phyloP scores from a whole-genome alignment of 495 filamentous ascomycete genomes.

The Penicillium bialowiezense region DNA sequence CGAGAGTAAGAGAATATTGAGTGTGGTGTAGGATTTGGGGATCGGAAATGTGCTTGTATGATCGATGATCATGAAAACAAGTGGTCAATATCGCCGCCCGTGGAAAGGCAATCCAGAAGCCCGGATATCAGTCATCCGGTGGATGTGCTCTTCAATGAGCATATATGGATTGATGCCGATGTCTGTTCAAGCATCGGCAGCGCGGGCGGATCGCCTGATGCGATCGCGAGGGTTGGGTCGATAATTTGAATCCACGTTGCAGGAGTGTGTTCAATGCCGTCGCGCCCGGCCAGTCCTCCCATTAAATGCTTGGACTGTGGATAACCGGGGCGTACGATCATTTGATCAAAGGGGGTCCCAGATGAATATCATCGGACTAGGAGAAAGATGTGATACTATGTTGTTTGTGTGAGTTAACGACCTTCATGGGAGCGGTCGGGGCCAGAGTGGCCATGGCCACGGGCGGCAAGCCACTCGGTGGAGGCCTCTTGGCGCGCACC shows the following conservation, averaged over 20 bases:
- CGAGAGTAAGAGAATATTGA: constrained; percentile 2
- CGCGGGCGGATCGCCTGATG: constrained; percentile 4
- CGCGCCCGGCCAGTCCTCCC: constrained; percentile 10
- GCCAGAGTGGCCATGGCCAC: constrained; percentile 45
- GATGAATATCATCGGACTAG: constrained; percentile 6
- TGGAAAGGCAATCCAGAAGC: background rate
- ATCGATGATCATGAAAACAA: constrained; percentile 1
- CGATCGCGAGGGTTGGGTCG: constrained; percentile 16
- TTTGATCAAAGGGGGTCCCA: constrained; percentile 8
- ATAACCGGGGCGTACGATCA: constrained; percentile 9
- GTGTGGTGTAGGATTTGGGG: constrained; percentile 1
- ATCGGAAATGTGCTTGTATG: constrained; percentile 1
- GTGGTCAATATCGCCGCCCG: constrained; percentile 8
- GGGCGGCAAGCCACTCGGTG: constrained; percentile 60
- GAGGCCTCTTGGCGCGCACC: constrained; percentile 58
- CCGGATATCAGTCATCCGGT: background rate
- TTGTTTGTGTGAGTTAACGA: constrained; percentile 24
- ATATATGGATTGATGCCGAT: constrained; percentile 4
- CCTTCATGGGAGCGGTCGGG: constrained; percentile 36
- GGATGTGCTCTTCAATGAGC: background rate
- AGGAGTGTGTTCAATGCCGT: constrained; percentile 1
- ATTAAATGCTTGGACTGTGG: constrained; percentile 4
- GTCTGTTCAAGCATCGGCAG: background rate
- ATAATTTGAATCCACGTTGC: constrained; percentile 6
- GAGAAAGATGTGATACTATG: constrained; percentile 1